These are phyloP conservation scores for Sarocladiaceae sp. DNA, from an alignment of 2,329 filamentous ascomycete genomes.

Conservation along the genomic window DNA sequence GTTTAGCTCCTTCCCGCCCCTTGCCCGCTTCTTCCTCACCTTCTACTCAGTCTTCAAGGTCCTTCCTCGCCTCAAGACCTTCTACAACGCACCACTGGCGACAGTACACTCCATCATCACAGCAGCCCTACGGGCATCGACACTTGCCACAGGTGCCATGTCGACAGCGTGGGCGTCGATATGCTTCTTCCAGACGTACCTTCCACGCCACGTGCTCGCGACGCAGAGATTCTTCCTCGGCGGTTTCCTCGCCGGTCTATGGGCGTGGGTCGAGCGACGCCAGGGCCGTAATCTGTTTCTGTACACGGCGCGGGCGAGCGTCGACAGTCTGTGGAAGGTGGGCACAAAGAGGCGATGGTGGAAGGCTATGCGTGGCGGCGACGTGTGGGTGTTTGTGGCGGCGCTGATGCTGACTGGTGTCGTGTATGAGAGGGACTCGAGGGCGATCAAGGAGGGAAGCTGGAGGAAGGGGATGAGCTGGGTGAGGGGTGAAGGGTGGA, in stretches of 20 bases:
- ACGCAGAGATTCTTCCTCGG: slow-evolving; percentile 87
- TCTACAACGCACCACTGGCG: slow-evolving; percentile 63
- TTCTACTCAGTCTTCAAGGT: slow-evolving; percentile 64
- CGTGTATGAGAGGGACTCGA: slow-evolving; percentile 67
- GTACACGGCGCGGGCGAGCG: slow-evolving; percentile 69
- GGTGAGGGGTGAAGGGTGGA: slow-evolving; percentile 68
- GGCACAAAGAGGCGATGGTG: slow-evolving; percentile 88
- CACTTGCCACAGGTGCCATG: slow-evolving; percentile 72
- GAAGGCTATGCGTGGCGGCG: slow-evolving; percentile 73
- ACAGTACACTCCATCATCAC: slow-evolving; percentile 61
- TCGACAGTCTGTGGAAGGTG: slow-evolving; percentile 86
- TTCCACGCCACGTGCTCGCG: slow-evolving; percentile 68
- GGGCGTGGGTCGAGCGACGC: slow-evolving; percentile 69
- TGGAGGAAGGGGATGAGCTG: slow-evolving; percentile 69
- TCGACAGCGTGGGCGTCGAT: slow-evolving; percentile 83
- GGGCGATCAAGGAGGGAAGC: slow-evolving; percentile 58
- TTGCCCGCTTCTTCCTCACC: slow-evolving; percentile 71
- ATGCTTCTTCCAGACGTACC: slow-evolving; percentile 76
- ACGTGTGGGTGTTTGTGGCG: slow-evolving; percentile 75
- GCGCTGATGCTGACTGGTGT: slow-evolving; percentile 73
- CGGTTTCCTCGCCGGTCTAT: slow-evolving; percentile 78
- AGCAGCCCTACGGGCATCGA: slow-evolving; percentile 64
- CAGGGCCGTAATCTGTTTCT: slow-evolving; percentile 65
- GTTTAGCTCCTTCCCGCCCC: slow-evolving; percentile 71
- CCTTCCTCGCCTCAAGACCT: slow-evolving; percentile 58